phyloP scores from a whole-genome alignment of 306 rosid species.

The Geum urbanum region DNA sequence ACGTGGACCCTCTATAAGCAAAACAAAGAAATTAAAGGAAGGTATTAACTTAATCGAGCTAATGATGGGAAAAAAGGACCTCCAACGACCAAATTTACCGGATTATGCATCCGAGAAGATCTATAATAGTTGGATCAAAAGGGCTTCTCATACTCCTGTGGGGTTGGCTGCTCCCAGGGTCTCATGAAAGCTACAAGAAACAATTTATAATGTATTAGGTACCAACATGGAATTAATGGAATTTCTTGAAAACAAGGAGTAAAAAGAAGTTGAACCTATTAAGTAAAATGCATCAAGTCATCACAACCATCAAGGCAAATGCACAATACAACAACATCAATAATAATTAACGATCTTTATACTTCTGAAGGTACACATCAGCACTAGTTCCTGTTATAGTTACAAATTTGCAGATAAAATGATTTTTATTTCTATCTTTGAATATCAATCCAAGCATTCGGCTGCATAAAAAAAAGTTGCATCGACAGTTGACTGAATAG shows the following conservation, averaged over 20 bases:
- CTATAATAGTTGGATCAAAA: conserved; percentile 38
- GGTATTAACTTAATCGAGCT: conserved; percentile 20
- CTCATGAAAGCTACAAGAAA: conserved; percentile 53
- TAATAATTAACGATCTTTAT: not conserved
- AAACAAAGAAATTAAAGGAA: conserved; percentile 20
- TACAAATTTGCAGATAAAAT: not conserved
- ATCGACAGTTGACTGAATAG: not conserved
- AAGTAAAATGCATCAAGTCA: not conserved
- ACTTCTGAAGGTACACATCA: not conserved
- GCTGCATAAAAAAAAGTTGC: not conserved
- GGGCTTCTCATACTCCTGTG: conserved; percentile 75
- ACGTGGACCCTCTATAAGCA: conserved; percentile 20
- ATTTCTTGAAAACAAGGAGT: not conserved
- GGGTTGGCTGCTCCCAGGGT: conserved; percentile 78
- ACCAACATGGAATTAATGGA: not conserved
- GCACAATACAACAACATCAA: not conserved
- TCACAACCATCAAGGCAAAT: not conserved
- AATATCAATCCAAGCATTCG: no score
- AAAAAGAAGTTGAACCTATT: not conserved
- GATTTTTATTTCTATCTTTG: not conserved
- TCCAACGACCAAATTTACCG: conserved; percentile 36
- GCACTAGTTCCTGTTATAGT: not conserved
- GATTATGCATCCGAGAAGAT: conserved; percentile 26
- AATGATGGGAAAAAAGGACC: conserved; percentile 13
- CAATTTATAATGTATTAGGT: conserved; percentile 21